Evolutionary conservation across 257 asterid genomes (phyloP).

Genomic region (Ballota nigra): DNA sequence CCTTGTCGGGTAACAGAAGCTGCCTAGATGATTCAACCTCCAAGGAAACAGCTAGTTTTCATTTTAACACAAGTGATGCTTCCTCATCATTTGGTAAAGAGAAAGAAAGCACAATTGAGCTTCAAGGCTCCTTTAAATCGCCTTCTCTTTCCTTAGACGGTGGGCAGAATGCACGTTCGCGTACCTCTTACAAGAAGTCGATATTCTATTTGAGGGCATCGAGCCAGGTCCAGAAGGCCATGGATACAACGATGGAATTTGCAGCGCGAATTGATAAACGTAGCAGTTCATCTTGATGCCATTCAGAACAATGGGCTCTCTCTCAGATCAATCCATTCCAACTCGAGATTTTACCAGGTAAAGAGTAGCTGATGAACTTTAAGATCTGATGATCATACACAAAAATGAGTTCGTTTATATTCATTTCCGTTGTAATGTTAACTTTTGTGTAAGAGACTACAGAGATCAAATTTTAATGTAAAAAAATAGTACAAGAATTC

Average conservation of each 20-base stretch:
- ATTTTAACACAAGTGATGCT: slow-evolving; percentile 18
- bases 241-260: slow-evolving; percentile 65
- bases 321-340: no score
- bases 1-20: slow-evolving; percentile 29
- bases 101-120: slow-evolving; percentile 1
- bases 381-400: no score
- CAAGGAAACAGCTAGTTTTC: slow-evolving; percentile 11
- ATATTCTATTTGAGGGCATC: slow-evolving; percentile 38
- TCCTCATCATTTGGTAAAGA: neutral
- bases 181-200: slow-evolving; percentile 38
- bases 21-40: slow-evolving; percentile 21
- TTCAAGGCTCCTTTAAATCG: slow-evolving; percentile 21
- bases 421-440: no score
- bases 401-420: no score
- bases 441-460: no score
- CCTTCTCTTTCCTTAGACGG: slow-evolving; percentile 31
- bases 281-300: slow-evolving; percentile 20
- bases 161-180: slow-evolving; percentile 21
- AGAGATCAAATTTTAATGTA: no score
- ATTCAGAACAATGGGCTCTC: no score
- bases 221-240: slow-evolving; percentile 53
- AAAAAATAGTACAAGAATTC: no score
- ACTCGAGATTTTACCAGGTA: no score
- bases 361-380: no score
- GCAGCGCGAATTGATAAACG: slow-evolving; percentile 65